phyloP scores from a whole-genome alignment of 495 filamentous ascomycete species.

The Hyphodiscus hymeniophilus region DNA sequence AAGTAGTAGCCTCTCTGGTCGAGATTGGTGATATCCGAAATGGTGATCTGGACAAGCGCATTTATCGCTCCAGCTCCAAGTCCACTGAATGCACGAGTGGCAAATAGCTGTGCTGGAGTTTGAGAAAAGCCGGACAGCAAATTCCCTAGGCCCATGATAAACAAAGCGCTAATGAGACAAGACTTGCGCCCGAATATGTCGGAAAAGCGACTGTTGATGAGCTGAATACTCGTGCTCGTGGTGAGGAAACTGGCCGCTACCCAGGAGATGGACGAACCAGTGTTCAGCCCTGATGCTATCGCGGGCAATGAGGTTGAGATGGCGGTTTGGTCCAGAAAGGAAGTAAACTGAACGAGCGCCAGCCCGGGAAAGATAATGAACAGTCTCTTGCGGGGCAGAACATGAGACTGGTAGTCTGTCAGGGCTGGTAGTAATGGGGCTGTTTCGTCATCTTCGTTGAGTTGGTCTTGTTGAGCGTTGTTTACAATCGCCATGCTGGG shows the following conservation, averaged over 20 bases:
- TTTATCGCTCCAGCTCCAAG: slow-evolving; percentile 73
- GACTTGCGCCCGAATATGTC: slow-evolving; percentile 32
- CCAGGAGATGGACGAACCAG: slow-evolving; percentile 27
- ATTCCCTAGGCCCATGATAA: slow-evolving; percentile 16
- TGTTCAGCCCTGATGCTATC: slow-evolving; percentile 24
- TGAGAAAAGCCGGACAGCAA: slow-evolving; percentile 17
- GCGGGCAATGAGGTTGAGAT: slow-evolving; percentile 28
- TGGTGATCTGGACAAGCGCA: slow-evolving; percentile 64
- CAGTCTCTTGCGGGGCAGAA: slow-evolving; percentile 16
- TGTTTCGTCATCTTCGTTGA: too few relatives aligned
- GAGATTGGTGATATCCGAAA: slow-evolving; percentile 68
- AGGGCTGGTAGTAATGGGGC: too few relatives aligned
- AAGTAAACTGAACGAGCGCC: slow-evolving; percentile 23
- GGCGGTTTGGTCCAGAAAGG: slow-evolving; percentile 27
- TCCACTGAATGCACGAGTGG: slow-evolving; percentile 49
- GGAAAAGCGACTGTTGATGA: slow-evolving; percentile 28
- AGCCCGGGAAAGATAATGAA: slow-evolving; percentile 24
- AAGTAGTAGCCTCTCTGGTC: slow-evolving; percentile 61
- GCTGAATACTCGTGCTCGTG: slow-evolving; percentile 26
- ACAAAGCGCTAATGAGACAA: slow-evolving; percentile 19
- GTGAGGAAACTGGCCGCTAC: slow-evolving; percentile 25
- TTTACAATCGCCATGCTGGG: too few relatives aligned
- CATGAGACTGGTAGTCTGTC: too few relatives aligned
- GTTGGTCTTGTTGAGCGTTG: too few relatives aligned
- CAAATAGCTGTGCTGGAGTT: slow-evolving; percentile 50